Evolutionary conservation across 441 rosid genomes (phyloP).

Genomic region (Populus hybrid): DNA sequence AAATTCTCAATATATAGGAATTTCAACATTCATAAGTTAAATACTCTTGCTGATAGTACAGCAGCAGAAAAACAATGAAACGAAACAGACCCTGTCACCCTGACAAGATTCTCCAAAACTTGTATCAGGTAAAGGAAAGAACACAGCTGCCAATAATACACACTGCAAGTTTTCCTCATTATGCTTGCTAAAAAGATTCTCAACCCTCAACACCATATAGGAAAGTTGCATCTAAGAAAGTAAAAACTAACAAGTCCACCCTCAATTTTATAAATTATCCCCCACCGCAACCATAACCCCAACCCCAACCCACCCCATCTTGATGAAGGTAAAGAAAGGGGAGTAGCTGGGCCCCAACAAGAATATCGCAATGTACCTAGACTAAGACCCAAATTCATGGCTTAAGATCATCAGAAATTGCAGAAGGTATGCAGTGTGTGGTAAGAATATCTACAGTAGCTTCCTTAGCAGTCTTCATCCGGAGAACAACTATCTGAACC

Average conservation of each 20-base stretch:
- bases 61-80: background rate
- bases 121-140: background rate
- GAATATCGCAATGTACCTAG: conserved; percentile 8
- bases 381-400: conserved; percentile 21
- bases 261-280: background rate
- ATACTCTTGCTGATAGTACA: background rate
- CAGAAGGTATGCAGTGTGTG: conserved; percentile 87
- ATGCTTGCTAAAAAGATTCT: background rate
- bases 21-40: background rate
- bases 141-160: too few relatives aligned
- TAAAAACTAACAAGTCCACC: conserved; percentile 1
- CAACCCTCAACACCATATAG: conserved; percentile 5
- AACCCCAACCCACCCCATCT: background rate
- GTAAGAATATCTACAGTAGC: conserved; percentile 76
- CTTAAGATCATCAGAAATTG: conserved; percentile 90
- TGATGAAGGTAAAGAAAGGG: background rate
- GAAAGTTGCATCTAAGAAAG: conserved; percentile 10
- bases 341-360: conserved; percentile 5
- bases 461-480: conserved; percentile 67
- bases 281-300: background rate
- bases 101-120: background rate
- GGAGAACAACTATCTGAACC: conserved; percentile 68
- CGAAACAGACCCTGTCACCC: background rate
- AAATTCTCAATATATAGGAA: background rate
- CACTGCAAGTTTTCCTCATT: background rate